Evolutionary conservation across 352 stramenopile genomes (phyloP), one percentile per base, ranked within the genome.

Genomic region (Poterioochromonas sp.): DNA sequence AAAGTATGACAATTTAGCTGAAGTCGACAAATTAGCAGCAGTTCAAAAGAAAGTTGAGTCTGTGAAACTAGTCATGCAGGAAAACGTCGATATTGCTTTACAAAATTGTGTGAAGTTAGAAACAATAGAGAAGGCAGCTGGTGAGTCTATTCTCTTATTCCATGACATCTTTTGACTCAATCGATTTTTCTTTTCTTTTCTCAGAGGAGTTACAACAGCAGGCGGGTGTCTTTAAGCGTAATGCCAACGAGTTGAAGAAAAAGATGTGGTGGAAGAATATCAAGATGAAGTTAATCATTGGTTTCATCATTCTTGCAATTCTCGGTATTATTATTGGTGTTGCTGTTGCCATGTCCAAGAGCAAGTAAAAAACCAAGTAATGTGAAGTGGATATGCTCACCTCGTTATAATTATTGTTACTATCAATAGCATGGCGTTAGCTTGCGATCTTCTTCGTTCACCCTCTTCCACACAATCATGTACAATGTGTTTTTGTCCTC

Each of bases 31-130:
- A 41, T 39, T 80, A 35, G 37, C 76, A 37, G 34, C 53, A 37
- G 76, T 80, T 37, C n/a, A 41, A 39, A 60, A 60, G 35, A 80
- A 80, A 26, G 53, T 80, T 40, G 76, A 80, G 26, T 32, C 63
- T 44, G 60, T 73, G 68, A 80, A 80, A 65, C 37, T 80, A 20
- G 65, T 79, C 2, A 65, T 80, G 76, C 76, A 80, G 39, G 76
- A 80, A 43, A 80, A 80, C 51, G 60, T 80, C 22, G 63, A 80
- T 35, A 60, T 80, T 32, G 76, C 76, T 15, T 44, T 80, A 41
- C 63, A 70, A 41, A 80, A 80, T 58, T 80, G 76, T 35, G 76
- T 80, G 0, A 76, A 65, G 22, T 20, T 80, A 32, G 76, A 80
- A 26, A 73, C 26, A n/a, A 80, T 80, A 22, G 60, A 69, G 35